These are phyloP conservation scores for Aspergillus phoenicis DNA, from an alignment of 2,329 filamentous ascomycete species.

Conservation along the genomic window DNA sequence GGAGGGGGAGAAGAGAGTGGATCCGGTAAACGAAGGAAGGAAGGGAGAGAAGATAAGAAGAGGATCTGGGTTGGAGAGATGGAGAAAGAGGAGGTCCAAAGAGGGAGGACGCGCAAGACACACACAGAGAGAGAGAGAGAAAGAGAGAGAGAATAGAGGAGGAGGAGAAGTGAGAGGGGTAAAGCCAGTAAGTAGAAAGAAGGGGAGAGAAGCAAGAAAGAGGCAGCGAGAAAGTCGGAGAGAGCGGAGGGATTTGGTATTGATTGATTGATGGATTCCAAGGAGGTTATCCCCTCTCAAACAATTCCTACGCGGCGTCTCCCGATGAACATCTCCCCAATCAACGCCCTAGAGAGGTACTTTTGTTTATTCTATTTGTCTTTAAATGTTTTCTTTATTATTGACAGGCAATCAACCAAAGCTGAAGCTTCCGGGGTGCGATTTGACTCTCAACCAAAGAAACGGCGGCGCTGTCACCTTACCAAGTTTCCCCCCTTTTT, in stretches of 20 bases:
- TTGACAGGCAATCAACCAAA: background rate
- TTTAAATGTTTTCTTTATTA: background rate
- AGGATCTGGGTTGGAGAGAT: constrained; percentile 8
- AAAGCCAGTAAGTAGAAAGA: background rate
- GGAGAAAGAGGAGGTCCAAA: constrained; percentile 21
- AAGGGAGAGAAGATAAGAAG: constrained; percentile 16
- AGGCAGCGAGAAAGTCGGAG: constrained; percentile 9
- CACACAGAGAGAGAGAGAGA: constrained; percentile 3
- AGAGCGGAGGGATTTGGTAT: background rate
- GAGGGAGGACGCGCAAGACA: constrained; percentile 8
- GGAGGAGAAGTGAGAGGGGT: background rate
- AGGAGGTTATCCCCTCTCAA: background rate
- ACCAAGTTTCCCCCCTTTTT: background rate
- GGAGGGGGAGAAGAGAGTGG: background rate
- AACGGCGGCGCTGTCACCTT: background rate
- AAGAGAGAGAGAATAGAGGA: constrained; percentile 3
- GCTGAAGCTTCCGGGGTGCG: background rate
- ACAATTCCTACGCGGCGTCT: background rate
- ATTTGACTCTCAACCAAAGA: constrained; percentile 3
- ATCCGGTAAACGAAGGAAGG: background rate
- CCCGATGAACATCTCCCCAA: background rate
- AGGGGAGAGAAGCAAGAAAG: constrained; percentile 13
- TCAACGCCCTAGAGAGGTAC: background rate
- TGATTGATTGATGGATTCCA: background rate
- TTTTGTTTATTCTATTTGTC: too few relatives aligned